Percentiles rank a stretch among this genome's conserved stretches.
phyloP scores from a whole-genome alignment of 2,329 filamentous ascomycete genomes.

The Davidsoniella virescens region DNA sequence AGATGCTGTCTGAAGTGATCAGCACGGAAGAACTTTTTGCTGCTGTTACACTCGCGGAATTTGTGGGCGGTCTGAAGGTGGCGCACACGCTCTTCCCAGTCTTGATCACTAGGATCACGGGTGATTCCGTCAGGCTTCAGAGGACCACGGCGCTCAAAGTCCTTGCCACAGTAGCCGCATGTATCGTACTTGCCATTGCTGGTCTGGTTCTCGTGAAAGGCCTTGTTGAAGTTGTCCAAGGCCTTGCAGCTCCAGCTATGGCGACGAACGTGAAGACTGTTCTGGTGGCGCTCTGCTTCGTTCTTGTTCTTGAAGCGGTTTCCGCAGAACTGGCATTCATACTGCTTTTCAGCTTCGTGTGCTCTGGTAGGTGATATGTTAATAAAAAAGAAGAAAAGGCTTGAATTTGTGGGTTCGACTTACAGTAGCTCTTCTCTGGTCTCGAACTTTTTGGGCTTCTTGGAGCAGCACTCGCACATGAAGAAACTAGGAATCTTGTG shows the following conservation, averaged over 20 bases:
- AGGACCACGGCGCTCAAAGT: slow-evolving; percentile 43
- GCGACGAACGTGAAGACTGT: slow-evolving; percentile 77
- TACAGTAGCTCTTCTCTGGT: slow-evolving; percentile 71
- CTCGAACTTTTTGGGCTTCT: slow-evolving; percentile 93
- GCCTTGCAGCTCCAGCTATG: slow-evolving; percentile 97
- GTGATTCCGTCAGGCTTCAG: slow-evolving; percentile 21
- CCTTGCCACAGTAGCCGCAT: slow-evolving; percentile 90
- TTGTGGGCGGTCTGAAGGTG: slow-evolving; percentile 89
- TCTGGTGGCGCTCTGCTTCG: slow-evolving; percentile 89
- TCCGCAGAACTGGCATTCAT: slow-evolving; percentile 78
- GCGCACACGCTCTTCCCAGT: slow-evolving; percentile 75
- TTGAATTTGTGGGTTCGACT: slow-evolving; percentile 19
- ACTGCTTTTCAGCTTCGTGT: slow-evolving; percentile 92
- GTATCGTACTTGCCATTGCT: slow-evolving; percentile 55
- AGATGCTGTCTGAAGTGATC: slow-evolving; percentile 97
- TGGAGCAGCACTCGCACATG: slow-evolving; percentile 89
- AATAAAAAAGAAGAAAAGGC: slow-evolving; percentile 11
- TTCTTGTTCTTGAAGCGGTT: slow-evolving; percentile 99
- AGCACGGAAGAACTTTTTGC: slow-evolving; percentile 94
- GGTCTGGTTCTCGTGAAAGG: slow-evolving; percentile 67
- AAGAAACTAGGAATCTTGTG: slow-evolving; percentile 37
- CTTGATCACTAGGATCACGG: slow-evolving; percentile 50
- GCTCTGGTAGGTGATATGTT: slow-evolving; percentile 33
- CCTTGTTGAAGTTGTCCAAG: slow-evolving; percentile 58
- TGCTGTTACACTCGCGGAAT: slow-evolving; percentile 93